These are phyloP conservation scores for Globisporangium emineosum DNA, from an alignment of 352 stramenopile species.

Conservation along the genomic window DNA sequence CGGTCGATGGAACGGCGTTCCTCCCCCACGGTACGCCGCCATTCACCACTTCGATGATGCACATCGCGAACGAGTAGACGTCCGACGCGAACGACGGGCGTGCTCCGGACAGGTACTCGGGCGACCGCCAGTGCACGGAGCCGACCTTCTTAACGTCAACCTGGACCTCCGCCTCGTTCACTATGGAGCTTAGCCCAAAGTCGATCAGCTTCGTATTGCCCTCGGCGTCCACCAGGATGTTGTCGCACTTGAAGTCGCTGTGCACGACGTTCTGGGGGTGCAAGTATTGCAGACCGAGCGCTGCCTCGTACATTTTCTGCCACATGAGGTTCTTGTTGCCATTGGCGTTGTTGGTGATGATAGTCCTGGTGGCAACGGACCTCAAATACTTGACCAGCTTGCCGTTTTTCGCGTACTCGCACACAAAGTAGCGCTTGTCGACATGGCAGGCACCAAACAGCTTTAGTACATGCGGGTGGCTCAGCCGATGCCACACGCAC, in stretches of 20 bases:
- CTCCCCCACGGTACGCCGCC: not conserved
- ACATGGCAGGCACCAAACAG: too few relatives aligned
- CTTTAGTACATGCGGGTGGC: too few relatives aligned
- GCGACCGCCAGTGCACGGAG: not conserved
- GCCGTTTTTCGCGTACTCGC: too few relatives aligned
- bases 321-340: conserved; percentile 7
- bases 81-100: not conserved
- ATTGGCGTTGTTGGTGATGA: too few relatives aligned
- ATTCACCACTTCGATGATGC: not conserved
- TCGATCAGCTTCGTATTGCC: not conserved
- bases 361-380: too few relatives aligned
- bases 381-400: too few relatives aligned
- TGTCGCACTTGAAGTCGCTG: conserved; percentile 21
- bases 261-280: conserved; percentile 21
- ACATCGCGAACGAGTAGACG: conserved; percentile 7
- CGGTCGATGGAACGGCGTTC: too few relatives aligned
- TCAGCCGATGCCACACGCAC: too few relatives aligned
- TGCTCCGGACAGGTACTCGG: not conserved
- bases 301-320: conserved; percentile 23
- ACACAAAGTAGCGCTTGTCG: too few relatives aligned
- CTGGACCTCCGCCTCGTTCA: not conserved
- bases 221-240: conserved; percentile 16
- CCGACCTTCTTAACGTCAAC: not conserved
- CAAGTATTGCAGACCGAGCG: conserved; percentile 19
- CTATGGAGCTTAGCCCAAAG: too few relatives aligned